These are phyloP conservation scores for Spathaspora sp. DNA, from an alignment of 805 yeast species.

Conservation along the genomic window DNA sequence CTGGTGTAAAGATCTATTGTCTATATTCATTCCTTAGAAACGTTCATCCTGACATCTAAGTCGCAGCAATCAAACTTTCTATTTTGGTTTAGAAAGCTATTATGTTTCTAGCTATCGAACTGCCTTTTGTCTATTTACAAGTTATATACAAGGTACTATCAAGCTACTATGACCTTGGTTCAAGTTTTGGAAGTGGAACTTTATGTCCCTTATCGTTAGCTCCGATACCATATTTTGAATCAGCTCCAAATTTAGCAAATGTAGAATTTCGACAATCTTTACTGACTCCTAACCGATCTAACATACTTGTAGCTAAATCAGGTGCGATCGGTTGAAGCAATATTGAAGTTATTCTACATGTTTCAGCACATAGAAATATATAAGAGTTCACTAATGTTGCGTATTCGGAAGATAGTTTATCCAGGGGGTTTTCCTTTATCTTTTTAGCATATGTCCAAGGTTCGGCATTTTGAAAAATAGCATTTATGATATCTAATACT, in stretches of 20 bases:
- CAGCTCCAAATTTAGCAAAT: slow-evolving; percentile 53
- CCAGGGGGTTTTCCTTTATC: slow-evolving; percentile 12
- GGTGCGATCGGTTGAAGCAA: slow-evolving; percentile 76
- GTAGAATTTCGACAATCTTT: slow-evolving; percentile 36
- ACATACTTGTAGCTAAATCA: slow-evolving; percentile 46
- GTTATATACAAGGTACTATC: background rate
- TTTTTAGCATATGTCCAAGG: slow-evolving; percentile 65
- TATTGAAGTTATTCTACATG: slow-evolving; percentile 63
- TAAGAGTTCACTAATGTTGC: slow-evolving; percentile 40
- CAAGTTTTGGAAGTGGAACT: slow-evolving; percentile 41
- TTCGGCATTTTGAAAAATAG: slow-evolving; percentile 59
- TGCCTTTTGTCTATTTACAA: slow-evolving; percentile 4
- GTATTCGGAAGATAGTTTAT: slow-evolving; percentile 2
- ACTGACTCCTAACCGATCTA: slow-evolving; percentile 62
- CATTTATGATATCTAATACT: slow-evolving; percentile 57
- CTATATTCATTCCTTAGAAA: too few species aligned
- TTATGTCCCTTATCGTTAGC: slow-evolving; percentile 48
- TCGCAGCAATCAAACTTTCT: too few species aligned
- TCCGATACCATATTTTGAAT: slow-evolving; percentile 55
- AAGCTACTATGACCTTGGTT: slow-evolving; percentile 9
- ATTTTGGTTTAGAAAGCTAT: too few species aligned
- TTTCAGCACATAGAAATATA: slow-evolving; percentile 66
- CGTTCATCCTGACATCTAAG: too few species aligned
- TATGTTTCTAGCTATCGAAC: too few species aligned
- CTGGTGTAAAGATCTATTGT: too few species aligned